phyloP scores from a whole-genome alignment of 257 asterid species.

The Leptodermis oblonga region DNA sequence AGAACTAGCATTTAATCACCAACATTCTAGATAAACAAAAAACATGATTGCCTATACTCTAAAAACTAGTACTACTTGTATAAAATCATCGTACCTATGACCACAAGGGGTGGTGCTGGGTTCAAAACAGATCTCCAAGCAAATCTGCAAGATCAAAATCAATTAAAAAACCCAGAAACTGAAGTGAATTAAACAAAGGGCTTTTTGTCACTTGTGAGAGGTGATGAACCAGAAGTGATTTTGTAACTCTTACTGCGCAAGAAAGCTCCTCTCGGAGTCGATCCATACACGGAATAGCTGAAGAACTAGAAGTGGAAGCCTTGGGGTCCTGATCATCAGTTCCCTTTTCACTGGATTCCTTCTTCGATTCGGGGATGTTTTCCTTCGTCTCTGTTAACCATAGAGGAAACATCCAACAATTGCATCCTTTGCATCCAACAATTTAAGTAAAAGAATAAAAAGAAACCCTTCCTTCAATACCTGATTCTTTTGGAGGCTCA shows the following conservation, averaged over 20 bases:
- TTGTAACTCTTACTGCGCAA: slow-evolving; percentile 62
- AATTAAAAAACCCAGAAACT: background rate
- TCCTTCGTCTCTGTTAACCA: slow-evolving; percentile 32
- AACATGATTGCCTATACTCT: background rate
- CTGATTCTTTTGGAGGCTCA: slow-evolving; percentile 47
- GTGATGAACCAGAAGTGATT: background rate
- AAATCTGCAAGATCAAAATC: slow-evolving; percentile 54
- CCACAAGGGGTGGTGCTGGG: slow-evolving; percentile 99
- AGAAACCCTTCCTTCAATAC: background rate
- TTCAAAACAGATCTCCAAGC: slow-evolving; percentile 90
- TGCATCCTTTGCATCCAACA: background rate
- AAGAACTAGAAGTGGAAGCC: slow-evolving; percentile 30
- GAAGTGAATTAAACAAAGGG: background rate
- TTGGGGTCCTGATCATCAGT: slow-evolving; percentile 24
- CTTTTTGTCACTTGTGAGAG: background rate
- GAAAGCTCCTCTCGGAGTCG: slow-evolving; percentile 94
- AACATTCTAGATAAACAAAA: no score
- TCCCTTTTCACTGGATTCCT: slow-evolving; percentile 28
- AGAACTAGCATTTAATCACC: background rate
- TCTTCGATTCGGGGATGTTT: slow-evolving; percentile 15
- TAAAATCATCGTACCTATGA: slow-evolving; percentile 60
- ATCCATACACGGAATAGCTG: slow-evolving; percentile 72
- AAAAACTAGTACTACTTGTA: no score
- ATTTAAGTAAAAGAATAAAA: background rate
- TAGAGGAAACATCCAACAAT: background rate